Evolutionary conservation across 805 yeast genomes (phyloP).

Genomic region (Brettanomyces bruxellensis): DNA sequence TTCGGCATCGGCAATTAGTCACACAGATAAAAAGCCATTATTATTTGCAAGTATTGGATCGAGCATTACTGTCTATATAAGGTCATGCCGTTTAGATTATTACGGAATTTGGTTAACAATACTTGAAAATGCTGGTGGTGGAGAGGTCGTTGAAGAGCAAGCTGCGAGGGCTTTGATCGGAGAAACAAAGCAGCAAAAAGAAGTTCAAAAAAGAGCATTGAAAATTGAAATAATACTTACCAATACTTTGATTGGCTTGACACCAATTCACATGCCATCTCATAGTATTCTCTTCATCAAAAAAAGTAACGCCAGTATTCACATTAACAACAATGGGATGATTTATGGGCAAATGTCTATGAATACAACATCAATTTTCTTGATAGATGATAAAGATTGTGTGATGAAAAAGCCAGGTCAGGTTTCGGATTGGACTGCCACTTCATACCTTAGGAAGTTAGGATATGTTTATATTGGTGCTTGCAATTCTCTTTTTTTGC

Average conservation of each 20-base stretch:
- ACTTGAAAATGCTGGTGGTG: conserved; percentile 22
- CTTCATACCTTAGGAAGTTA: conserved; percentile 28
- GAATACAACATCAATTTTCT: conserved; percentile 38
- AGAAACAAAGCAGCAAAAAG: not conserved
- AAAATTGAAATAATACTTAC: conserved; percentile 27
- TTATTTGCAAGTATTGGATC: conserved; percentile 12
- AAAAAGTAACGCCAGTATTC: conserved; percentile 46
- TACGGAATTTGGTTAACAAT: conserved; percentile 49
- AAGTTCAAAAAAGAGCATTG: conserved; percentile 6
- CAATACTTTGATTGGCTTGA: conserved; percentile 53
- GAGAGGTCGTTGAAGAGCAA: conserved; percentile 5
- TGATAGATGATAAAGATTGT: conserved; percentile 54
- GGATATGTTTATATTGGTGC: conserved; percentile 51
- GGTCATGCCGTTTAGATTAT: conserved; percentile 45
- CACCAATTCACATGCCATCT: conserved; percentile 52
- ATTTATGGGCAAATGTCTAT: conserved; percentile 27
- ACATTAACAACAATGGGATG: conserved; percentile 20
- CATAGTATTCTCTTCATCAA: conserved; percentile 43
- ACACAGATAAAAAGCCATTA: conserved; percentile 7
- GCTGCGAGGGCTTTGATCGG: conserved; percentile 6
- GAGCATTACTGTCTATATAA: conserved; percentile 33
- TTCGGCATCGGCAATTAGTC: conserved; percentile 4
- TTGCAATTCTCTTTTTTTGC: conserved; percentile 30
- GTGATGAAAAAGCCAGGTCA: conserved; percentile 16
- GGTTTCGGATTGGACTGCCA: conserved; percentile 29